Percentiles rank a stretch among this genome's conserved stretches.
These are phyloP conservation scores for Pulveroboletus frians DNA, from an alignment of 768 basidiomycete genomes.

Conservation along the genomic window DNA sequence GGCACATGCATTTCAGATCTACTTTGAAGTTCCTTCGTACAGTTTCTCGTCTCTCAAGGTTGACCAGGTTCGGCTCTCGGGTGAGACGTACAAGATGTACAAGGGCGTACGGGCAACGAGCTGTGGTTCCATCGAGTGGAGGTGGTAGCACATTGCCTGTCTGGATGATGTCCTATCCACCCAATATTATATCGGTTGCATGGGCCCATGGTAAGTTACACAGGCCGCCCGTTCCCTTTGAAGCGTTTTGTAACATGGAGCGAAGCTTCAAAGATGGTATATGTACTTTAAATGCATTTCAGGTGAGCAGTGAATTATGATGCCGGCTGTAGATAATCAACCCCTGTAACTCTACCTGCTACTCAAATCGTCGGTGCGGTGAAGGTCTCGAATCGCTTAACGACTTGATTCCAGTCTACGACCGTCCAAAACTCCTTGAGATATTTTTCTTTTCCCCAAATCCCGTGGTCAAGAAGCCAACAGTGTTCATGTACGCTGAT, in stretches of 20 bases:
- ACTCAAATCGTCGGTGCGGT: constrained; percentile 8
- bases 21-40: constrained; percentile 63
- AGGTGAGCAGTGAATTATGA: constrained; percentile 23
- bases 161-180: background rate
- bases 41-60: constrained; percentile 80
- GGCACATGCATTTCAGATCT: constrained; percentile 67
- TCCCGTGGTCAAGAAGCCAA: constrained; percentile 84
- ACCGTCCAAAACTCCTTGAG: constrained; percentile 79
- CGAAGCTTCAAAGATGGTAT: constrained; percentile 9
- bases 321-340: constrained; percentile 6
- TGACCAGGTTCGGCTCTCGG: constrained; percentile 75
- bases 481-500: constrained; percentile 79
- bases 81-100: constrained; percentile 84
- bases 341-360: background rate
- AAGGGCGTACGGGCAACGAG: constrained; percentile 75
- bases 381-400: constrained; percentile 27
- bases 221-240: background rate
- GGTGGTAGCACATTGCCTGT: constrained; percentile 20
- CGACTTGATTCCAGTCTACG: constrained; percentile 69
- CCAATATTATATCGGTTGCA: background rate
- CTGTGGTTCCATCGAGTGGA: constrained; percentile 30
- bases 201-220: background rate
- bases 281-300: constrained; percentile 11
- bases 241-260: background rate
- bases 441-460: constrained; percentile 90